phyloP scores from a whole-genome alignment of 1,284 basidiomycete species.

The Heterobasidion occidentale region DNA sequence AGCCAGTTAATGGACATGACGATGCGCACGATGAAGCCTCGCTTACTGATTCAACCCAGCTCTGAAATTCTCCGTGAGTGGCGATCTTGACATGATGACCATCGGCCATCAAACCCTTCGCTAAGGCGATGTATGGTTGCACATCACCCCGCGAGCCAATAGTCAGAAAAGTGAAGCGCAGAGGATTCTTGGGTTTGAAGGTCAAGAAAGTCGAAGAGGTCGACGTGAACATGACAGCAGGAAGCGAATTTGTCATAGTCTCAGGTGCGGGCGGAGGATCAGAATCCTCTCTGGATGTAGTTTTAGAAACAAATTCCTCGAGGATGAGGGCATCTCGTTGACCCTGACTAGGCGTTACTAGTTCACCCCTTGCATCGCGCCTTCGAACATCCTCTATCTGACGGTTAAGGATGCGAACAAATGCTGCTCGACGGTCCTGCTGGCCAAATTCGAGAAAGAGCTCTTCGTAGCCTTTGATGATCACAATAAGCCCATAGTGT shows the following conservation, averaged over 20 bases:
- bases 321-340: constrained; percentile 62
- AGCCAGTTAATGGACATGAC: constrained; percentile 2
- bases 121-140: constrained; percentile 91
- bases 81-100: constrained; percentile 84
- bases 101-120: constrained; percentile 86
- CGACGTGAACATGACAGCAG: constrained; percentile 90
- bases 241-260: constrained; percentile 56
- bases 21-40: not conserved
- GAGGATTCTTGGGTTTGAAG: constrained; percentile 80
- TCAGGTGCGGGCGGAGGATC: constrained; percentile 39
- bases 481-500: constrained; percentile 82
- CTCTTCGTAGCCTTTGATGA: constrained; percentile 94
- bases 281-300: constrained; percentile 28
- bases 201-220: constrained; percentile 91
- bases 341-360: constrained; percentile 33
- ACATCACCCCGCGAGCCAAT: constrained; percentile 94
- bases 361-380: constrained; percentile 36
- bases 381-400: constrained; percentile 72
- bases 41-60: constrained; percentile 90
- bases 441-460: constrained; percentile 92
- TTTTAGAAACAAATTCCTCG: constrained; percentile 60
- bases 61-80: constrained; percentile 89
- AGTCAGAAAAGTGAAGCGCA: constrained; percentile 89
- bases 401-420: constrained; percentile 66
- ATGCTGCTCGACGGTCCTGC: constrained; percentile 70